These are phyloP conservation scores for Lepiota subincarnata DNA, from an alignment of 768 basidiomycete species.

Conservation along the genomic window DNA sequence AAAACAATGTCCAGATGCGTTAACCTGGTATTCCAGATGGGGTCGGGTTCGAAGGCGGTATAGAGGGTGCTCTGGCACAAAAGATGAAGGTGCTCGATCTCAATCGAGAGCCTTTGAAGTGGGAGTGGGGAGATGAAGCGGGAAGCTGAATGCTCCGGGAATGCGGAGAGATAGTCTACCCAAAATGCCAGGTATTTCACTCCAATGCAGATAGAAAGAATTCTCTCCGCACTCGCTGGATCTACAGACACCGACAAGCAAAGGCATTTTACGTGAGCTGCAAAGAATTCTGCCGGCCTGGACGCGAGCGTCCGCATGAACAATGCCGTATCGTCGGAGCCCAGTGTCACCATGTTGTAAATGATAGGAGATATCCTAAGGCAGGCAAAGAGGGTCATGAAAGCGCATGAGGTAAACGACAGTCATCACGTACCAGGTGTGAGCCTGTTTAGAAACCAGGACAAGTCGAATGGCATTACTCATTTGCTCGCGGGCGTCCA, in stretches of 20 bases:
- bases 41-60: slow-evolving; percentile 9
- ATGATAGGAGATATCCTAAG: slow-evolving; percentile 36
- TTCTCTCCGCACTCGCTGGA: slow-evolving; percentile 23
- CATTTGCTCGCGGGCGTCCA: slow-evolving; percentile 25
- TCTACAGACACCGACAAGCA: slow-evolving; percentile 32
- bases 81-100: slow-evolving; percentile 25
- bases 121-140: slow-evolving; percentile 24
- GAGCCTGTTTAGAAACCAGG: slow-evolving; percentile 31
- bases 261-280: slow-evolving; percentile 31
- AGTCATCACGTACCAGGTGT: slow-evolving; percentile 26
- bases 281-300: slow-evolving; percentile 32
- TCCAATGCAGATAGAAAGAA: slow-evolving; percentile 33
- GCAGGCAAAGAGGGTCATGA: slow-evolving; percentile 1
- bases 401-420: not conserved
- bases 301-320: slow-evolving; percentile 32
- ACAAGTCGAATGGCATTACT: slow-evolving; percentile 26
- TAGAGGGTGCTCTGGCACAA: slow-evolving; percentile 14
- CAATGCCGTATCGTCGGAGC: slow-evolving; percentile 24
- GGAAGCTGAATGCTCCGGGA: slow-evolving; percentile 17
- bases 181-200: slow-evolving; percentile 35
- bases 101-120: slow-evolving; percentile 32
- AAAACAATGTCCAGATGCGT: slow-evolving; percentile 37
- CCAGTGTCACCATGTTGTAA: slow-evolving; percentile 35
- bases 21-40: slow-evolving; percentile 24
- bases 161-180: slow-evolving; percentile 27